Conservation (phyloP, 148 eudicot species). For the Oxyria digyna region DNA sequence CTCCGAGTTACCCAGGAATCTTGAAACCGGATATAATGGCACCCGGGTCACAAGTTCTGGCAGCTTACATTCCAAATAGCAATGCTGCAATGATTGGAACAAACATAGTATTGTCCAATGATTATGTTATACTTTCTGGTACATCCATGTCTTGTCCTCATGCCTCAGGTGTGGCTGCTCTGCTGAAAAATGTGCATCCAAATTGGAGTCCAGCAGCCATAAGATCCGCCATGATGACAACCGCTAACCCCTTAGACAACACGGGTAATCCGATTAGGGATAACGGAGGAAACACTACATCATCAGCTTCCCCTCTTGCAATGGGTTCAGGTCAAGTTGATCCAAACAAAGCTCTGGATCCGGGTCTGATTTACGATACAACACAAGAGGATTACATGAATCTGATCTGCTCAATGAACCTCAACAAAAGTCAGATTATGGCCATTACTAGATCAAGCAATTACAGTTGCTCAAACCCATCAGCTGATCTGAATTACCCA, state of each 20-base stretch:
- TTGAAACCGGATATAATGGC: conserved; percentile 31
- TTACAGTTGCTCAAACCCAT: conserved; percentile 15
- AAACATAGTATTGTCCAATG: conserved; percentile 17
- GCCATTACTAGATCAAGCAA: conserved; percentile 14
- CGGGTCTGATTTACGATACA: conserved; percentile 26
- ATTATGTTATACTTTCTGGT: conserved; percentile 19
- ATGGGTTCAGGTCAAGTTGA: conserved; percentile 33
- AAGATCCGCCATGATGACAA: conserved; percentile 33
- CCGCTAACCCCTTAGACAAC: conserved; percentile 26
- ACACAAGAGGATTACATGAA: conserved; percentile 20
- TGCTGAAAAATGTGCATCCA: conserved; percentile 25
- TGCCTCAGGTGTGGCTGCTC: conserved; percentile 27
- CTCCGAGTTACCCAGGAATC: conserved; percentile 14
- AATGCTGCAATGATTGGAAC: conserved; percentile 19
- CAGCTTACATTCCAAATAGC: conserved; percentile 19
- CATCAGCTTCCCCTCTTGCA: conserved; percentile 24
- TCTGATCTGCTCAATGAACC: conserved; percentile 23
- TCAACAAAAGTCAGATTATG: conserved; percentile 13
- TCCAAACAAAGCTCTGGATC: conserved; percentile 31
- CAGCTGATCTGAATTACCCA: conserved; percentile 27
- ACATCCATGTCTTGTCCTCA: conserved; percentile 40
- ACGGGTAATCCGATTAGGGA: conserved; percentile 17
- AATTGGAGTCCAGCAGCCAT: conserved; percentile 27
- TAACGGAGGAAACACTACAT: not conserved
- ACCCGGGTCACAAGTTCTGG: conserved; percentile 23